These are phyloP conservation scores for Bipolaris zeicola DNA, from an alignment of 2,329 filamentous ascomycete species.

Conservation along the genomic window DNA sequence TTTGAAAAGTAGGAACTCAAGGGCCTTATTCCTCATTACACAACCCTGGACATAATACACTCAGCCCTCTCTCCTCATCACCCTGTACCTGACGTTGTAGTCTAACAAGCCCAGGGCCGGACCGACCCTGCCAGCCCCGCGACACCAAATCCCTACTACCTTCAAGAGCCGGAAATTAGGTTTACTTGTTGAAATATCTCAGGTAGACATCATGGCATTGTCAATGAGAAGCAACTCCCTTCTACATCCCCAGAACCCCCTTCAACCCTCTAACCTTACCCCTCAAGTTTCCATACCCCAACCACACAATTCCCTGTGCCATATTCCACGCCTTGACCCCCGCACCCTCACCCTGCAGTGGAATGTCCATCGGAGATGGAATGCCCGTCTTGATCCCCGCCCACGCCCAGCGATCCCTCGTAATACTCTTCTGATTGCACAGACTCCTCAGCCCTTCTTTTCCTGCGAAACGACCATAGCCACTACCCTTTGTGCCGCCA, in stretches of 20 bases:
- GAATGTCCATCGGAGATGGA: conserved; percentile 80
- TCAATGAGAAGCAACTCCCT: background rate
- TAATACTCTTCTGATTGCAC: conserved; percentile 88
- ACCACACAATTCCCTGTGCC: conserved; percentile 54
- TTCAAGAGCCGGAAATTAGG: conserved; percentile 35
- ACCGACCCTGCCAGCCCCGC: background rate
- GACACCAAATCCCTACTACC: background rate
- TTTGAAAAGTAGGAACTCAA: no score
- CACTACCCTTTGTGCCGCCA: conserved; percentile 85
- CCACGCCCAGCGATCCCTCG: conserved; percentile 72
- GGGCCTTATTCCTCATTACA: background rate
- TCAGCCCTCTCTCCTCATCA: background rate
- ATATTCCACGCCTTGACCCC: conserved; percentile 50
- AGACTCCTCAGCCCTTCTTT: conserved; percentile 83
- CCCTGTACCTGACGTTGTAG: background rate
- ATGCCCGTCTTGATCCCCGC: conserved; percentile 72
- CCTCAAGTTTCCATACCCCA: conserved; percentile 52
- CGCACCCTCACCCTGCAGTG: conserved; percentile 58
- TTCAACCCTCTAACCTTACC: conserved; percentile 50
- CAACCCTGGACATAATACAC: background rate
- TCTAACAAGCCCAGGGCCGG: background rate
- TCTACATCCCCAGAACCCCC: conserved; percentile 44
- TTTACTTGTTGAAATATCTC: conserved; percentile 43
- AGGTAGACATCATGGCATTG: background rate
- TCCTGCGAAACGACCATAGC: conserved; percentile 89